A percentile compares a stretch with the other conserved stretches of the same genome.
phyloP scores from a whole-genome alignment of 768 basidiomycete species.

The Tylopilus vinaceipallidus region DNA sequence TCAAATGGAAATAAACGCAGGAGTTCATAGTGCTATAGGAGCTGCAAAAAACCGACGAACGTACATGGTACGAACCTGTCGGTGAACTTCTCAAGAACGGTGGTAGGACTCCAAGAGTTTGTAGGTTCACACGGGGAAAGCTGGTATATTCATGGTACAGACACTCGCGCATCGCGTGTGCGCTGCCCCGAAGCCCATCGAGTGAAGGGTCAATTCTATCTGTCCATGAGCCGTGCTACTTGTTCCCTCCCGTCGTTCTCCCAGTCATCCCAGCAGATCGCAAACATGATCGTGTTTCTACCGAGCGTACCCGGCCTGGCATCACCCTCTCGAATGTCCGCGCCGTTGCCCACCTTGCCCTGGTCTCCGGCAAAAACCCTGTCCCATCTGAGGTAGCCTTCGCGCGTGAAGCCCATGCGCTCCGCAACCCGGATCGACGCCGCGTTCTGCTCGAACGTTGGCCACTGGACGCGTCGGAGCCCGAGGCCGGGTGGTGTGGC shows the following conservation, averaged over 20 bases:
- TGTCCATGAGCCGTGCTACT: conserved; percentile 9
- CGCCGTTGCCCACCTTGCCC: conserved; percentile 35
- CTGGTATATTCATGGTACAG: background rate
- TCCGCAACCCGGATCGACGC: conserved; percentile 50
- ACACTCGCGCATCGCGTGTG: background rate
- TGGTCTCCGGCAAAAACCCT: conserved; percentile 43
- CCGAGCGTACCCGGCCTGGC: conserved; percentile 26
- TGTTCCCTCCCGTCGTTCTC: conserved; percentile 9
- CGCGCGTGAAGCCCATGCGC: conserved; percentile 57
- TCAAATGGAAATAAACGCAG: too few species aligned
- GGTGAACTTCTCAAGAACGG: too few species aligned
- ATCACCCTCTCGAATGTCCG: conserved; percentile 30
- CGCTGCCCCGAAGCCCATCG: background rate
- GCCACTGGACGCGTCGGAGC: conserved; percentile 63
- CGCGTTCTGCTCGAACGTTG: conserved; percentile 47
- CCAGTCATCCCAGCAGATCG: conserved; percentile 43
- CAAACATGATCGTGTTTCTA: conserved; percentile 37
- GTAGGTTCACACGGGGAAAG: too few species aligned
- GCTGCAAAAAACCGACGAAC: too few species aligned
- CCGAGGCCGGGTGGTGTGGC: conserved; percentile 42
- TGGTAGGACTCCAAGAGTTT: too few species aligned
- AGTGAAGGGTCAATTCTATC: background rate
- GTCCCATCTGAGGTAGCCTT: conserved; percentile 56
- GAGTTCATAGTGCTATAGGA: too few species aligned
- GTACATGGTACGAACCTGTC: too few species aligned